Percentiles rank a stretch among this genome's conserved stretches.
Evolutionary conservation across 2,329 filamentous ascomycete genomes (phyloP).

Genomic region (Aspergillus fischeri): DNA sequence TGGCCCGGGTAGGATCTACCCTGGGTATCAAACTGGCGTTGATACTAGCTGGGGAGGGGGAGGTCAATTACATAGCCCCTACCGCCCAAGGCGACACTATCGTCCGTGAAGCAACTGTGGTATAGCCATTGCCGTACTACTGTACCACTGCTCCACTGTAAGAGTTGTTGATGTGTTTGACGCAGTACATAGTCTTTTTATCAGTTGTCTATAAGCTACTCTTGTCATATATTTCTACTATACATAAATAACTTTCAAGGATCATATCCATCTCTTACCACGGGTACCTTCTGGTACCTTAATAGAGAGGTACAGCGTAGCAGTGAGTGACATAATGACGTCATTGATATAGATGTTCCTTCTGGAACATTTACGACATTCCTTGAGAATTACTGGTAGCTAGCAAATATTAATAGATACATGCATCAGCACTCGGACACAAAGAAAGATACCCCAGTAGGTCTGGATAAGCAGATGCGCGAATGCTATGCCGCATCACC

Average conservation of each 20-base stretch:
- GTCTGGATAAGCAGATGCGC: background rate
- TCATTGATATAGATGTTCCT: background rate
- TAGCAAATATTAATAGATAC: background rate
- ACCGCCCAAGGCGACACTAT: background rate
- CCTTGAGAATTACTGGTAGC: background rate
- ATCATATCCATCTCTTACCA: background rate
- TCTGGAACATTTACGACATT: background rate
- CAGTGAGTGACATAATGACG: background rate
- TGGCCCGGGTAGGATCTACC: slow-evolving; percentile 27
- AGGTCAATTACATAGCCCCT: background rate
- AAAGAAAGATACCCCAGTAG: background rate
- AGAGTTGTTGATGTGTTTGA: no score
- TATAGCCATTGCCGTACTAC: background rate
- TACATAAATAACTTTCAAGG: background rate
- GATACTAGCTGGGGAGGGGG: slow-evolving; percentile 18
- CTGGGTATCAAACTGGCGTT: slow-evolving; percentile 34
- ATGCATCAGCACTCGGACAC: background rate
- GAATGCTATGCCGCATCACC: background rate
- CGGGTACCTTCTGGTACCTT: no score
- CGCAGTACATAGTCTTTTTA: no score
- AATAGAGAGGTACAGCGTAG: background rate
- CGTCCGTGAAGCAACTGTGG: background rate
- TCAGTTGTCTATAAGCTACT: no score
- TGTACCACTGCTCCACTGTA: background rate
- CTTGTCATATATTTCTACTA: no score